These are phyloP conservation scores for Beverwykella pulmonaria DNA, from an alignment of 495 filamentous ascomycete genomes.

Conservation along the genomic window DNA sequence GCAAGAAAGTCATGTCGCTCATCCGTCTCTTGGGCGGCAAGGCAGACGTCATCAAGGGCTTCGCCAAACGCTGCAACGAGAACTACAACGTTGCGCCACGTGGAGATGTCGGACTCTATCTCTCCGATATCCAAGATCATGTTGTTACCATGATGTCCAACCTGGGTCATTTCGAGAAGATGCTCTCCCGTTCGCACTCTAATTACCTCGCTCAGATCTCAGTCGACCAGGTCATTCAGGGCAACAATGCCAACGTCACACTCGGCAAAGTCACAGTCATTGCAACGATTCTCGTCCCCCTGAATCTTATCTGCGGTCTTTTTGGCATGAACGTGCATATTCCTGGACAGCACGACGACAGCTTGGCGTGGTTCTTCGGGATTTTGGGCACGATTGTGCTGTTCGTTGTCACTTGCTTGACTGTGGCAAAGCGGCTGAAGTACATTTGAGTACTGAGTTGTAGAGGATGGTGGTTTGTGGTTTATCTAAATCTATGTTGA, in stretches of 20 bases:
- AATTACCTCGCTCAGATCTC: conserved; percentile 96
- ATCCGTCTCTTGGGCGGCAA: conserved; percentile 94
- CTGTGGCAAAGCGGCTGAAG: conserved; percentile 52
- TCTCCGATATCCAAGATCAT: conserved; percentile 97
- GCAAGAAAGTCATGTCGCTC: conserved; percentile 91
- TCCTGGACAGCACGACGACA: conserved; percentile 57
- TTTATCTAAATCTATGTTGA: no score
- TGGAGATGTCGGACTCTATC: conserved; percentile 92
- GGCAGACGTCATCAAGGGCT: conserved; percentile 94
- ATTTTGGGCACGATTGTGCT: conserved; percentile 69
- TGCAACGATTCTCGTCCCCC: conserved; percentile 91
- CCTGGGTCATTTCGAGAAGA: conserved; percentile 93
- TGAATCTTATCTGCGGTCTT: conserved; percentile 92
- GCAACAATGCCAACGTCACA: conserved; percentile 78
- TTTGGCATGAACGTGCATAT: conserved; percentile 97
- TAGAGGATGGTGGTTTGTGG: no score
- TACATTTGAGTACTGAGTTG: conserved; percentile 45
- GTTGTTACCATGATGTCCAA: conserved; percentile 99
- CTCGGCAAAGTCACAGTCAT: conserved; percentile 94
- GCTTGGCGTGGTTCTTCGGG: conserved; percentile 75
- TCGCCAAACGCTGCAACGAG: conserved; percentile 97
- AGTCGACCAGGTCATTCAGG: conserved; percentile 81
- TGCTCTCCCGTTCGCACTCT: conserved; percentile 90
- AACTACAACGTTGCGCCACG: conserved; percentile 91
- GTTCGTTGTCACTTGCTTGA: conserved; percentile 60